Conservation (phyloP, 257 asterid species). For the Oldenlandia corymbosa region DNA sequence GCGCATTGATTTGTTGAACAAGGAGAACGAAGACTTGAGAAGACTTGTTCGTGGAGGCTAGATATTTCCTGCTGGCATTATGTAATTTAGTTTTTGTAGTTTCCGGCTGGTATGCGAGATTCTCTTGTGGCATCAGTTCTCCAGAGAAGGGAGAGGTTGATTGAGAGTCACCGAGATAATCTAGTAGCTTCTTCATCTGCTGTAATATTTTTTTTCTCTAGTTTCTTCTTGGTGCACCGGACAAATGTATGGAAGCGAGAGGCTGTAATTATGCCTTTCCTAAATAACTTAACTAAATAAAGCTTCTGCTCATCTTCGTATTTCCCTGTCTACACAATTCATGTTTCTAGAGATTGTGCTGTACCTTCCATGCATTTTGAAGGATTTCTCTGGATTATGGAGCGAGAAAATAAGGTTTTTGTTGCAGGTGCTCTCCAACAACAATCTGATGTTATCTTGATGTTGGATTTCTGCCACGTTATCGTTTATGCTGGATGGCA, state of each 20-base stretch:
- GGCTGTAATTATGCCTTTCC: conserved; percentile 10
- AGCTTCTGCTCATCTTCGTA: too few relatives aligned
- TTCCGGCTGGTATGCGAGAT: conserved; percentile 10
- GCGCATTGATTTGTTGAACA: conserved; percentile 49
- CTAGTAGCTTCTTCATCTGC: conserved; percentile 11
- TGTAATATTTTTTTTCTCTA: conserved; percentile 27
- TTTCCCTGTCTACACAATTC: too few relatives aligned
- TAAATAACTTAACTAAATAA: too few relatives aligned
- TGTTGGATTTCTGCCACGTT: too few relatives aligned
- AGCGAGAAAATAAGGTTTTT: too few relatives aligned
- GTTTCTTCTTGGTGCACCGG: conserved; percentile 21
- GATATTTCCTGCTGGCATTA: background rate
- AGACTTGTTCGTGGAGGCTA: conserved; percentile 31
- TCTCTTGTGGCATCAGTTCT: conserved; percentile 18
- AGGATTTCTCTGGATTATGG: too few relatives aligned
- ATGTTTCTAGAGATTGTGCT: too few relatives aligned
- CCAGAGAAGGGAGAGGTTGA: conserved; percentile 35
- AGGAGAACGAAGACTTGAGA: conserved; percentile 61
- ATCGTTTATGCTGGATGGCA: too few relatives aligned
- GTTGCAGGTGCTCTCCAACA: too few relatives aligned
- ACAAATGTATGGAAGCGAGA: conserved; percentile 21
- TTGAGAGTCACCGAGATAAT: conserved; percentile 12
- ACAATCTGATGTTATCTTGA: too few relatives aligned
- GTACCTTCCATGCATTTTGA: too few relatives aligned
- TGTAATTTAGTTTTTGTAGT: conserved; percentile 26